These are phyloP conservation scores for Phalaenopsis aphrodite DNA, from an alignment of 106 monocot genomes.

Conservation along the genomic window DNA sequence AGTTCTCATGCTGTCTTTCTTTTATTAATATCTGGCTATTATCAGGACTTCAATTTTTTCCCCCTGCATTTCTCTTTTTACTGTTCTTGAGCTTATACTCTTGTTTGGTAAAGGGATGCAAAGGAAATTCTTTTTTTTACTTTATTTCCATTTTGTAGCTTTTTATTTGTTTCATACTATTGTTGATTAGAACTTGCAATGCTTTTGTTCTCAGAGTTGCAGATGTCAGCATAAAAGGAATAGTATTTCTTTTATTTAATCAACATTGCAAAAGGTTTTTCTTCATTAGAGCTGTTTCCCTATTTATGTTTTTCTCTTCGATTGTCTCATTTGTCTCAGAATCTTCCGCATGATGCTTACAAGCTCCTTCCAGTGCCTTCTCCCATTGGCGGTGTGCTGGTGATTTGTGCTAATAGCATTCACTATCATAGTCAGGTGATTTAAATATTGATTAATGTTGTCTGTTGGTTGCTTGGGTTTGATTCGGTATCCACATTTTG, in stretches of 20 bases:
- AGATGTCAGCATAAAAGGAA: neutral
- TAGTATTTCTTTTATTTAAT: neutral
- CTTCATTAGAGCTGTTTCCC: neutral
- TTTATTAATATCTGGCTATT: neutral
- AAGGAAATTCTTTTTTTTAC: neutral
- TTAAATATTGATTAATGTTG: constrained; percentile 9
- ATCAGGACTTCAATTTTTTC: neutral
- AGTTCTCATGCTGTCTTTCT: neutral
- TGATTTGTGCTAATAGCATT: constrained; percentile 80
- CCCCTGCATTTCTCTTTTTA: neutral
- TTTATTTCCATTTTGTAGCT: neutral
- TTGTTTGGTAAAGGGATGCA: neutral
- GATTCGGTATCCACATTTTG: neutral
- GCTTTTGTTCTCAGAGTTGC: neutral
- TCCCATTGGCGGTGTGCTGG: constrained; percentile 92
- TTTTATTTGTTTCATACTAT: neutral
- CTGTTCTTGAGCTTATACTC: neutral
- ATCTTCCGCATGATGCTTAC: constrained; percentile 95
- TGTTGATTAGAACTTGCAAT: neutral
- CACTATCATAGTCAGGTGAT: constrained; percentile 94
- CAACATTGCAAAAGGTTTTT: neutral
- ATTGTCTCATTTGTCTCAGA: constrained; percentile 28
- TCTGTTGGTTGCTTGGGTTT: neutral
- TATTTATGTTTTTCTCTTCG: neutral
- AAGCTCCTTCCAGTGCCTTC: constrained; percentile 91